phyloP scores from a whole-genome alignment of 306 rosid genomes.

The Corylus avellana region DNA sequence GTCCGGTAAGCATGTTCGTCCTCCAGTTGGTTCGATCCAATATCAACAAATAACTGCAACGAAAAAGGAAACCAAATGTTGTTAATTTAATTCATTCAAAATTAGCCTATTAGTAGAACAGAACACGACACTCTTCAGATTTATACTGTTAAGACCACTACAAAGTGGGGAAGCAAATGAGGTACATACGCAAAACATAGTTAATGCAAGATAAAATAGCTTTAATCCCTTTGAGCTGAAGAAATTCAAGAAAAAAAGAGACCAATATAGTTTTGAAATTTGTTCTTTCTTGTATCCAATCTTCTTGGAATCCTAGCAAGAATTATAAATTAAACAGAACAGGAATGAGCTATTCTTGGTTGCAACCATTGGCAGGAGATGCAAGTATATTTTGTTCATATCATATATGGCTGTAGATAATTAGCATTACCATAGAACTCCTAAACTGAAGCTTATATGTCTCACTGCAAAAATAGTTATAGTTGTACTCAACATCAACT shows the following conservation, averaged over 20 bases:
- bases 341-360: not conserved
- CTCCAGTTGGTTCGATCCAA: conserved; percentile 96
- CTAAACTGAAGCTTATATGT: not conserved
- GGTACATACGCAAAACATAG: not conserved
- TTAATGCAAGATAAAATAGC: not conserved
- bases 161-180: not conserved
- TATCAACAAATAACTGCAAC: conserved; percentile 71
- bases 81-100: not conserved
- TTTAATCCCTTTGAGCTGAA: not conserved
- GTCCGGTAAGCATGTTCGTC: conserved; percentile 80
- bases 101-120: not conserved
- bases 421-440: not conserved
- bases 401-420: not conserved
- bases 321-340: too few relatives aligned
- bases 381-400: not conserved
- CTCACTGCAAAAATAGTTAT: not conserved
- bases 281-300: not conserved
- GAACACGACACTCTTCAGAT: not conserved
- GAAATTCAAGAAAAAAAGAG: not conserved
- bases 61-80: not conserved
- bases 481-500: not conserved
- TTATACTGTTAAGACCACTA: not conserved
- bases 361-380: not conserved
- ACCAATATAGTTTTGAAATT: too few relatives aligned
- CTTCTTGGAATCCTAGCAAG: not conserved